A percentile compares a stretch with the other conserved stretches of the same genome.
These are phyloP conservation scores for Ophiostoma triangulosporum DNA, from an alignment of 2,329 filamentous ascomycete species.

Conservation along the genomic window DNA sequence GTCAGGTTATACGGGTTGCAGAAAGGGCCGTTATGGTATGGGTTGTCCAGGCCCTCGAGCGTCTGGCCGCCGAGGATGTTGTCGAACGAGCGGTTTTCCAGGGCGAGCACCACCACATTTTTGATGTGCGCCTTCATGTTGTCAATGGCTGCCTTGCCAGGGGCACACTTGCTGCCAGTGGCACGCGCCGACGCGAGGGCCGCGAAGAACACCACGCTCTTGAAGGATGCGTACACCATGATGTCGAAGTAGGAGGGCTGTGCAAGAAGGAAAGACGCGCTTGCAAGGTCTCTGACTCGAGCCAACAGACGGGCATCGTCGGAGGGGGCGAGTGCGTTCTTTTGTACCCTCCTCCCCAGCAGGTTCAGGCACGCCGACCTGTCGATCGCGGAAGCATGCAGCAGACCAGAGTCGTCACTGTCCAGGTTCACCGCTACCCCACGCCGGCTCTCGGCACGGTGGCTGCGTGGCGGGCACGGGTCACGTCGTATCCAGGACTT, in stretches of 20 bases:
- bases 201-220: neutral
- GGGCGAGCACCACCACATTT: slow-evolving; percentile 33
- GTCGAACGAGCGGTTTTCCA: slow-evolving; percentile 32
- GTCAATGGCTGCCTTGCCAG: slow-evolving; percentile 7
- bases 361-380: too few relatives aligned
- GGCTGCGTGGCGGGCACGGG: too few relatives aligned
- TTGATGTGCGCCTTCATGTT: slow-evolving; percentile 28
- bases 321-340: too few relatives aligned
- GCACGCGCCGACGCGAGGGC: neutral
- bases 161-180: neutral
- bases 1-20: slow-evolving; percentile 27
- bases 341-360: neutral
- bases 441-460: neutral
- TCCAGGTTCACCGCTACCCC: neutral
- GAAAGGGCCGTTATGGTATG: slow-evolving; percentile 27
- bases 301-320: too few relatives aligned
- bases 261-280: neutral
- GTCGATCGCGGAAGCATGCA: neutral
- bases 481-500: too few relatives aligned
- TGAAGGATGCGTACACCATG: neutral
- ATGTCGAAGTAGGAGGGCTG: neutral
- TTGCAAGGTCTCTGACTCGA: neutral
- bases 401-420: neutral
- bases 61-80: slow-evolving; percentile 29
- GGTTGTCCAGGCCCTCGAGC: slow-evolving; percentile 25